A percentile compares a stretch with the other conserved stretches of the same genome.
phyloP scores from a whole-genome alignment of 2,329 filamentous ascomycete species.

The Phyllosticta paracitricarpa region DNA sequence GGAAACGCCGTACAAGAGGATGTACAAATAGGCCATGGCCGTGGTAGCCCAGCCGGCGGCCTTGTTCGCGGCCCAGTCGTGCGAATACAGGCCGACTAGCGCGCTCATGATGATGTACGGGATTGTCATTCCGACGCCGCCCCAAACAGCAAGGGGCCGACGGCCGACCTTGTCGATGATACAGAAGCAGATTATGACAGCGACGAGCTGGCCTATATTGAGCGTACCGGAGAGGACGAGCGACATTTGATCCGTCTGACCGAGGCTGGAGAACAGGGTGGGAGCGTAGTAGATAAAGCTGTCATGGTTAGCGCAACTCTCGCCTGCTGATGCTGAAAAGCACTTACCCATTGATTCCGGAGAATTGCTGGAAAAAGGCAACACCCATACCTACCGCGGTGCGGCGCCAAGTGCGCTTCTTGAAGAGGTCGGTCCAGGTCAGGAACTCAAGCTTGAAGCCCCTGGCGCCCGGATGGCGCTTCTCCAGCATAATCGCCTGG shows the following conservation, averaged over 20 bases:
- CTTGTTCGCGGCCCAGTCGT: constrained; percentile 41
- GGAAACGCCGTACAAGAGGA: constrained; percentile 47
- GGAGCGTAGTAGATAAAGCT: constrained; percentile 42
- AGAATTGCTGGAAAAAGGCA: constrained; percentile 36
- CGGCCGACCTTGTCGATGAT: constrained; percentile 16
- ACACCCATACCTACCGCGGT: constrained; percentile 31
- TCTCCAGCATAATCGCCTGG: constrained; percentile 8
- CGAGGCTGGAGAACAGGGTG: constrained; percentile 33
- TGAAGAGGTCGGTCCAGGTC: constrained; percentile 34
- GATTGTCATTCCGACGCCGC: constrained; percentile 15
- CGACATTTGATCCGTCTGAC: constrained; percentile 25
- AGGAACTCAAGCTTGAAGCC: constrained; percentile 9
- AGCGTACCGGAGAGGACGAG: constrained; percentile 19
- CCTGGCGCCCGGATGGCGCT: constrained; percentile 1
- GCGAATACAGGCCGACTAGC: constrained; percentile 44
- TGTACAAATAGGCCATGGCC: constrained; percentile 37
- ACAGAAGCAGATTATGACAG: constrained; percentile 12
- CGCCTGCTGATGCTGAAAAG: neutral
- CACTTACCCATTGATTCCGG: constrained; percentile 13
- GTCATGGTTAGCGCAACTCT: constrained; percentile 21
- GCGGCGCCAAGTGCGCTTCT: constrained; percentile 33
- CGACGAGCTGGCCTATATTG: constrained; percentile 28
- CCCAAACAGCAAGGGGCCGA: constrained; percentile 12
- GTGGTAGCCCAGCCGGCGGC: constrained; percentile 44
- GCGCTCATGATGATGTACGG: constrained; percentile 42